phyloP scores from a whole-genome alignment of 371 early-diverging fungal genomes.

The Zopfochytrium polystomum region DNA sequence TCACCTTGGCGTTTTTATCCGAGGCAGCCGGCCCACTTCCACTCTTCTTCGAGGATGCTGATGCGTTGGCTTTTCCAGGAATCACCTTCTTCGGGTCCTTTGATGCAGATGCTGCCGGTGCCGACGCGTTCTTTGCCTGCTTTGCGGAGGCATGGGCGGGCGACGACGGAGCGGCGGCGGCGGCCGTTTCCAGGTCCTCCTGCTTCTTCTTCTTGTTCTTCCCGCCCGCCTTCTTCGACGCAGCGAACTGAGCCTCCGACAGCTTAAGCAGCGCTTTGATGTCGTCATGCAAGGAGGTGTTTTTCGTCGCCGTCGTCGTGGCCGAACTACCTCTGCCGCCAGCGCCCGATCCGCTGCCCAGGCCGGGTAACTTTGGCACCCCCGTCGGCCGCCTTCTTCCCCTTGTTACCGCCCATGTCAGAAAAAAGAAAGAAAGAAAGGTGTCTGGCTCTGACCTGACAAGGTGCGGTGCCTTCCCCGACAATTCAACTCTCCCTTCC shows the following conservation, averaged over 20 bases:
- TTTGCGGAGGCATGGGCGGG: not conserved
- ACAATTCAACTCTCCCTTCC: too few species aligned
- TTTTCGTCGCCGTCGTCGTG: too few species aligned
- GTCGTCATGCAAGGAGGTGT: too few species aligned
- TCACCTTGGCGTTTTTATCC: not conserved
- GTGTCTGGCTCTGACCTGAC: too few species aligned
- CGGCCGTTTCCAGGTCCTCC: slow-evolving; percentile 8
- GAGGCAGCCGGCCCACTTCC: not conserved
- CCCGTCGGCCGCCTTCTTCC: too few species aligned
- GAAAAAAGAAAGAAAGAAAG: too few species aligned
- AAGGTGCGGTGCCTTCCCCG: too few species aligned
- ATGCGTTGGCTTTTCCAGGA: not conserved
- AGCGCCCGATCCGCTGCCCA: not conserved
- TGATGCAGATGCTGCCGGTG: not conserved
- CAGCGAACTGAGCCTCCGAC: slow-evolving; percentile 5
- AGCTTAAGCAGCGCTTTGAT: too few species aligned
- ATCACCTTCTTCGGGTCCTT: too few species aligned
- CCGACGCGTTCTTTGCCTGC: not conserved
- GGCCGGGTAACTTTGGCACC: not conserved
- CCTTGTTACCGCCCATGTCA: too few species aligned
- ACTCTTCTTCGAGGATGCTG: not conserved
- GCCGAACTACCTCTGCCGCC: not conserved
- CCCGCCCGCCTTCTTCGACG: not conserved
- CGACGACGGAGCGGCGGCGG: not conserved
- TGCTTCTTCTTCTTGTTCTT: slow-evolving; percentile 5